Conservation (phyloP, 495 filamentous ascomycete genomes). For the Aspergillus cavernicola region DNA sequence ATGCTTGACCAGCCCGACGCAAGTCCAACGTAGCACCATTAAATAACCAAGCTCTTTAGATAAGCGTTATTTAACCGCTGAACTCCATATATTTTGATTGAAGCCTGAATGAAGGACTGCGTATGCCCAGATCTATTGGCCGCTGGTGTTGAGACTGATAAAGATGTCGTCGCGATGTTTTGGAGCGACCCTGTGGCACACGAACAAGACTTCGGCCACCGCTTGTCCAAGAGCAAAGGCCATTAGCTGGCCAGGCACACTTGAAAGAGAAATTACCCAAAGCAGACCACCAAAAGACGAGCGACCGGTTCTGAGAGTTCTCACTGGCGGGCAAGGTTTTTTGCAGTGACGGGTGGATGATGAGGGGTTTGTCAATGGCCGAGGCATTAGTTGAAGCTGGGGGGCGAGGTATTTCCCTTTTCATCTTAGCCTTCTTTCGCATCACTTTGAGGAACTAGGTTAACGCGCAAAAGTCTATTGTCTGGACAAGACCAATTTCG, state of each 20-base stretch:
- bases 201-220: background rate
- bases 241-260: background rate
- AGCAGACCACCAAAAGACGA: too few relatives aligned
- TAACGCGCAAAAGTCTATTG: background rate
- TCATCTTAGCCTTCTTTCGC: too few relatives aligned
- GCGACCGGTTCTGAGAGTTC: slow-evolving; percentile 4
- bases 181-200: background rate
- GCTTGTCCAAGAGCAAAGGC: background rate
- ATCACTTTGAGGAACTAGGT: too few relatives aligned
- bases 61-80: too few relatives aligned
- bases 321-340: slow-evolving; percentile 1
- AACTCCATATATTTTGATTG: too few relatives aligned
- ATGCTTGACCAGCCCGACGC: too few relatives aligned
- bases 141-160: background rate
- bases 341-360: slow-evolving; percentile 5
- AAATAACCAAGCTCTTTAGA: too few relatives aligned
- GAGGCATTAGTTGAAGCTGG: slow-evolving; percentile 6
- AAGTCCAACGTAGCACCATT: too few relatives aligned
- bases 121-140: too few relatives aligned
- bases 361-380: slow-evolving; percentile 4
- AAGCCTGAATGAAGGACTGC: too few relatives aligned
- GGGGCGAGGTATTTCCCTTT: background rate
- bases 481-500: background rate
- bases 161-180: background rate
- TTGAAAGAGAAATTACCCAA: slow-evolving; percentile 4